Evolutionary conservation across 2,329 filamentous ascomycete species (phyloP), one percentile per base, ranked within the genome.

Genomic region (Arthrobotrys iridis): DNA sequence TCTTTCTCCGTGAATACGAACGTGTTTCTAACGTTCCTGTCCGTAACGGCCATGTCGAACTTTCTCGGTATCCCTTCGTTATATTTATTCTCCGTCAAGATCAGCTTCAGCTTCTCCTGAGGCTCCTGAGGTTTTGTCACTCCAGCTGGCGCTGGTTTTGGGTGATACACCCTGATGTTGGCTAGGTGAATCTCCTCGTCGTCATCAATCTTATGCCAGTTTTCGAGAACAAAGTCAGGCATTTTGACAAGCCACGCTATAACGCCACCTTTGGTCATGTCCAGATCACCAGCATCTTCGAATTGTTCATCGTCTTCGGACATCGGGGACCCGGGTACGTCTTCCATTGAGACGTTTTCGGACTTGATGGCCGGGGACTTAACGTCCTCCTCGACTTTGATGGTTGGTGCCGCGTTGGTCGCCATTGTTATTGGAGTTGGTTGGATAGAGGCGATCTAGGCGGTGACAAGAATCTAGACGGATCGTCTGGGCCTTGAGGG

Each of bases 1-100:
- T 98, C 93, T 81, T 96, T 93, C 83, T 99, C 95, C 41, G 91
- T 93, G 81, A 99, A 99, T 67, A 98, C 85, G 81, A 91, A 96
- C 18, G 93, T 95, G 82, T 97, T 97, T 80, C 88, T 88, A 33
- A 94, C 88, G n/a, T 87, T 83, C 43, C 84, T 81, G 41, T 88
- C 87, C 22, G 87, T 89, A 50, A 93, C 86, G 50, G 93, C 89
- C 70, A 98, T 84, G 78, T 92, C 88, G 83, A 97, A 99, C 80
- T 96, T 93, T 80, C 92, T 92, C 8, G 93, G 93, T n/a, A 97
- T 85, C 3, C 86, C 84, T 78, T 90, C 87, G 81, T 96, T 93
- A 77, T 88, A 86, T 22, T 77, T 77, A n/a, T 74, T 76, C 4
- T 77, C 62, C 50, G 71, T 66, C 8, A 77, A 77, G 30, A 80